Percentiles rank a stretch among this genome's conserved stretches.
Evolutionary conservation across 768 basidiomycete species (phyloP).

Genomic region (Suillus discolor): DNA sequence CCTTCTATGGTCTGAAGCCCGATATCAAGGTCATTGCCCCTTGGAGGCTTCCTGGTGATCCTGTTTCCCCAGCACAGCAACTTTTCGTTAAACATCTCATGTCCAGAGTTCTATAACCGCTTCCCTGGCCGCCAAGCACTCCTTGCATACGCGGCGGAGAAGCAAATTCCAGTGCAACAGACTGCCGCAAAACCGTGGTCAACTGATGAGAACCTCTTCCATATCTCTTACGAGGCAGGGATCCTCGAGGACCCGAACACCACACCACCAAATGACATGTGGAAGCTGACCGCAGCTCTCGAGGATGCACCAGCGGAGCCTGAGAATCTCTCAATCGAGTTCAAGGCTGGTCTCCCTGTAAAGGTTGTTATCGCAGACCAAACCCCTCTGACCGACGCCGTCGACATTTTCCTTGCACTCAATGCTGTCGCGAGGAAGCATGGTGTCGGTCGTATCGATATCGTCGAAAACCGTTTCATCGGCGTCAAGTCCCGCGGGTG

Average conservation of each 20-base stretch:
- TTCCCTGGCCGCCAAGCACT: constrained; percentile 60
- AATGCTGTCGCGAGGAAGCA: constrained; percentile 94
- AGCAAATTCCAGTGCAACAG: constrained; percentile 77
- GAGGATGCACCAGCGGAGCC: constrained; percentile 80
- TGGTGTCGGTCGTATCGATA: constrained; percentile 96
- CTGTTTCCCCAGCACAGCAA: neutral
- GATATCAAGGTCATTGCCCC: constrained; percentile 99
- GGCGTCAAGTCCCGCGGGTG: constrained; percentile 99
- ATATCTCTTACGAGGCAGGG: constrained; percentile 99
- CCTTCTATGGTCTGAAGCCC: constrained; percentile 96
- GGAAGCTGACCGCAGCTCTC: constrained; percentile 91
- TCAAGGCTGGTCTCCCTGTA: constrained; percentile 83
- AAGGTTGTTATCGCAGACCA: constrained; percentile 74
- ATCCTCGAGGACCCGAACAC: constrained; percentile 97
- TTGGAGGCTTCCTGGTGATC: constrained; percentile 89
- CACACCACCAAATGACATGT: constrained; percentile 96
- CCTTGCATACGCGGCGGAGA: constrained; percentile 84
- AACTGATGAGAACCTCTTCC: constrained; percentile 99
- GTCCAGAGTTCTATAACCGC: constrained; percentile 59
- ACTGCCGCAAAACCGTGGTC: constrained; percentile 99
- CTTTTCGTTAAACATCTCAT: neutral
- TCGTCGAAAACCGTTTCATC: constrained; percentile 99
- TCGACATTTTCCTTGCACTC: constrained; percentile 90
- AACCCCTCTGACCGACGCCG: constrained; percentile 82
- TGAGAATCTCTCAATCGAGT: constrained; percentile 84